Conservation (phyloP, 2,329 filamentous ascomycete genomes). For the Verticillium dahliae region DNA sequence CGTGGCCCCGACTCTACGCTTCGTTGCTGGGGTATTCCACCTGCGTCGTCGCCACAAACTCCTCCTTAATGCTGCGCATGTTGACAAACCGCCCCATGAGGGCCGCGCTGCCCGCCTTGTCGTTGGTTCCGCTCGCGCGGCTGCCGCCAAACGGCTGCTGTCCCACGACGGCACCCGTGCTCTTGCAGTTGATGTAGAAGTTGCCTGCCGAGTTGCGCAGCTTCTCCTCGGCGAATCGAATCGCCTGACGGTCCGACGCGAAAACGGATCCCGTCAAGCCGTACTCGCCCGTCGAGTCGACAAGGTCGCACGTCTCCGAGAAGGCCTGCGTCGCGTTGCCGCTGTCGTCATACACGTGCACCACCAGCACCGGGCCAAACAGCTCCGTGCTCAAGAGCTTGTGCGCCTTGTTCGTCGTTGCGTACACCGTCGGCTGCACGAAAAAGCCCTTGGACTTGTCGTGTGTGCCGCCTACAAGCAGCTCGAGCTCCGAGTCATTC, state of each 20-base stretch:
- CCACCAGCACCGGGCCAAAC: conserved; percentile 70
- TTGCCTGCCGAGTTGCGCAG: conserved; percentile 71
- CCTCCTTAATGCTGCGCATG: conserved; percentile 65
- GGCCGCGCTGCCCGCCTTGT: conserved; percentile 64
- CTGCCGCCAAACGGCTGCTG: conserved; percentile 68
- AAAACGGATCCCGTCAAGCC: conserved; percentile 73
- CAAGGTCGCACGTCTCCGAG: conserved; percentile 49
- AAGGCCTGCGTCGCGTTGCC: conserved; percentile 47
- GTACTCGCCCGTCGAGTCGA: conserved; percentile 70
- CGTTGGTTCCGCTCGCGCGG: conserved; percentile 63
- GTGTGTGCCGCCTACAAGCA: conserved; percentile 70
- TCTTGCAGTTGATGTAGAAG: conserved; percentile 84
- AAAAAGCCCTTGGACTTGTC: conserved; percentile 76
- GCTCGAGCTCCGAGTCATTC: conserved; percentile 63
- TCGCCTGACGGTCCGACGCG: conserved; percentile 58
- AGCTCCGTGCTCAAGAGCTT: conserved; percentile 71
- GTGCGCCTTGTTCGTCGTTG: conserved; percentile 66
- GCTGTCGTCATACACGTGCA: conserved; percentile 73
- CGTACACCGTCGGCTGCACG: conserved; percentile 78
- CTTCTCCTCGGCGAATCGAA: conserved; percentile 63
- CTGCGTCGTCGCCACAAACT: conserved; percentile 57
- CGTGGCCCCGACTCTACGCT: conserved; percentile 26
- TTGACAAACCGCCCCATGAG: conserved; percentile 61
- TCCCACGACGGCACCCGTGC: conserved; percentile 65
- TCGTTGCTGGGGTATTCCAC: conserved; percentile 70